Percentiles rank a stretch among this genome's conserved stretches.
Evolutionary conservation across 2,329 filamentous ascomycete species (phyloP).

Genomic region (Alternaria ethzedia): DNA sequence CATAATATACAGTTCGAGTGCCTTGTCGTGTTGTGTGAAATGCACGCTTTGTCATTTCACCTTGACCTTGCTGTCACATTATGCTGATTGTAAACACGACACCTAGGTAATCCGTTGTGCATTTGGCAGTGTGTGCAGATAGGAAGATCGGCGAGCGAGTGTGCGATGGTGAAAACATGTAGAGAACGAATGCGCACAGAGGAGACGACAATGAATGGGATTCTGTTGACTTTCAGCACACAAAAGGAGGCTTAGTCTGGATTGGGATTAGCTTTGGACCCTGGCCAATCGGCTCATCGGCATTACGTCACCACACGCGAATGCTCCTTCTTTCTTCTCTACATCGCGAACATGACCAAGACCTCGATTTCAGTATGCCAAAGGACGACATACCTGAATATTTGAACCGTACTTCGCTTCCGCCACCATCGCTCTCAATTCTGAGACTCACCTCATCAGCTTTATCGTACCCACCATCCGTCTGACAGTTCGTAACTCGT

Average conservation of each 20-base stretch:
- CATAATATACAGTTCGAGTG: neutral
- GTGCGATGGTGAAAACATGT: neutral
- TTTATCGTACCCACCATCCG: neutral
- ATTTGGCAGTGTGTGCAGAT: neutral
- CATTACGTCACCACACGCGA: neutral
- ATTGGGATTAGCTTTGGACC: neutral
- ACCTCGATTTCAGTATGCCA: neutral
- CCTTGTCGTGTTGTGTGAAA: neutral
- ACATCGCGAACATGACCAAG: neutral
- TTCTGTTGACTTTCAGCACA: neutral
- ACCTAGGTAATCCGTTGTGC: neutral
- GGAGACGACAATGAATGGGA: neutral
- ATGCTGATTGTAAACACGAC: neutral
- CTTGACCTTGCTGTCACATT: neutral
- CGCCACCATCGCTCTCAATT: neutral
- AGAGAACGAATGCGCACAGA: neutral
- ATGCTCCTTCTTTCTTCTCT: neutral
- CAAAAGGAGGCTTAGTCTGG: neutral
- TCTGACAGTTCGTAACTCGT: neutral
- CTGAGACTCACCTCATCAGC: neutral
- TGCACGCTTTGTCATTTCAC: neutral
- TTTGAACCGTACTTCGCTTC: neutral
- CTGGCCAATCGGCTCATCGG: neutral
- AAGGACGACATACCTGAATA: neutral
- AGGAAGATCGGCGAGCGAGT: neutral